Conservation (phyloP, 805 yeast species). For the Myxozyma vanderwaltii region DNA sequence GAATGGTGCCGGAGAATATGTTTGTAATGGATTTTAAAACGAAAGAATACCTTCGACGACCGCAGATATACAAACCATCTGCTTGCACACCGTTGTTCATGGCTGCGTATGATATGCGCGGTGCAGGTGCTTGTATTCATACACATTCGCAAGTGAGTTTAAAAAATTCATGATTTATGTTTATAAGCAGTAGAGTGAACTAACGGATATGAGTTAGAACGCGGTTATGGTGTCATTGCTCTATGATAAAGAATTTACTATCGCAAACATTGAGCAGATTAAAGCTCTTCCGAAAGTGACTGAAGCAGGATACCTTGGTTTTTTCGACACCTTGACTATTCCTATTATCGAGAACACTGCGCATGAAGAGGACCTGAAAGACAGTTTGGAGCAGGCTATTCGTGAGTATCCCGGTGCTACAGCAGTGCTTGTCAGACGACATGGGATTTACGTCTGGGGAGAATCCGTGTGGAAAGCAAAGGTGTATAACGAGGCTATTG, state of each 20-base stretch:
- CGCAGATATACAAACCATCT: slow-evolving; percentile 74
- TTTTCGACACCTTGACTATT: slow-evolving; percentile 72
- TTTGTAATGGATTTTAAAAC: slow-evolving; percentile 68
- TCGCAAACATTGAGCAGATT: slow-evolving; percentile 84
- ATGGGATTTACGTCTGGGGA: slow-evolving; percentile 98
- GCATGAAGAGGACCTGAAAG: slow-evolving; percentile 80
- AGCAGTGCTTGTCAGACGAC: slow-evolving; percentile 88
- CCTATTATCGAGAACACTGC: slow-evolving; percentile 93
- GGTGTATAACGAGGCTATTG: slow-evolving; percentile 88
- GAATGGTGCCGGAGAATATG: slow-evolving; percentile 78
- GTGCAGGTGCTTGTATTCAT: slow-evolving; percentile 91
- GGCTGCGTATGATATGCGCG: slow-evolving; percentile 65
- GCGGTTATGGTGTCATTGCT: slow-evolving; percentile 81
- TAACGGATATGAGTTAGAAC: too few relatives aligned
- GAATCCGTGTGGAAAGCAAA: slow-evolving; percentile 90
- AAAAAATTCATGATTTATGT: background rate
- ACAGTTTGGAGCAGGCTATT: slow-evolving; percentile 63
- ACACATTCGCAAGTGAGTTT: slow-evolving; percentile 73
- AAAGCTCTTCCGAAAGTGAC: slow-evolving; percentile 75
- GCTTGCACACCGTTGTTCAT: slow-evolving; percentile 90
- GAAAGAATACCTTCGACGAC: slow-evolving; percentile 58
- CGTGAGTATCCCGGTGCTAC: slow-evolving; percentile 72
- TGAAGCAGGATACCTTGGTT: slow-evolving; percentile 68
- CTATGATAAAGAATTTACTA: slow-evolving; percentile 69
- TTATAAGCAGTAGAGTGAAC: too few relatives aligned